Conservation (phyloP, 805 yeast species). For the Lipomyces japonicus region DNA sequence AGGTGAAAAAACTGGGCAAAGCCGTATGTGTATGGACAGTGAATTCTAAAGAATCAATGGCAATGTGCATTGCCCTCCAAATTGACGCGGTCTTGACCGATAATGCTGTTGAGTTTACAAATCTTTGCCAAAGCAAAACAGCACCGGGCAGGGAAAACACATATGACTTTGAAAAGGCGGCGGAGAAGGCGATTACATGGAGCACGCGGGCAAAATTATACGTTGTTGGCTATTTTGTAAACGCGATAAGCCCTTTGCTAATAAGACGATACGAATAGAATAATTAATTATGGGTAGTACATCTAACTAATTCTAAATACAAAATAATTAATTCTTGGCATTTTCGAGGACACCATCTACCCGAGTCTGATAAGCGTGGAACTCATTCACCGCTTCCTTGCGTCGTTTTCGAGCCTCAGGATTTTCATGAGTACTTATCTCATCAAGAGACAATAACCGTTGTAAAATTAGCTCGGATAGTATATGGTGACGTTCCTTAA, state of each 20-base stretch:
- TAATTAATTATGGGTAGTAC: neutral
- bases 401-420: conserved; percentile 31
- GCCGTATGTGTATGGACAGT: conserved; percentile 53
- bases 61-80: conserved; percentile 38
- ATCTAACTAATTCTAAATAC: neutral
- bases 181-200: neutral
- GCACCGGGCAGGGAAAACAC: neutral
- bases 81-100: conserved; percentile 46
- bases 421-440: conserved; percentile 30
- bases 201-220: conserved; percentile 1
- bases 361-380: conserved; percentile 30
- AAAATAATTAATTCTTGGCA: neutral
- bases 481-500: conserved; percentile 16
- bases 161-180: neutral
- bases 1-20: conserved; percentile 50
- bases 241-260: neutral
- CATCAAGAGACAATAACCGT: conserved; percentile 30
- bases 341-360: conserved; percentile 25
- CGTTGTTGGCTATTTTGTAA: conserved; percentile 4
- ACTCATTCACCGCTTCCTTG: conserved; percentile 31
- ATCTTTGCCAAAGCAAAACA: neutral
- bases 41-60: conserved; percentile 41
- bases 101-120: conserved; percentile 31
- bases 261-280: neutral
- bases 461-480: conserved; percentile 29